Base-by-base conservation (phyloP, 164 flowering plant genomes). In the Kingdonia uniflora region DNA sequence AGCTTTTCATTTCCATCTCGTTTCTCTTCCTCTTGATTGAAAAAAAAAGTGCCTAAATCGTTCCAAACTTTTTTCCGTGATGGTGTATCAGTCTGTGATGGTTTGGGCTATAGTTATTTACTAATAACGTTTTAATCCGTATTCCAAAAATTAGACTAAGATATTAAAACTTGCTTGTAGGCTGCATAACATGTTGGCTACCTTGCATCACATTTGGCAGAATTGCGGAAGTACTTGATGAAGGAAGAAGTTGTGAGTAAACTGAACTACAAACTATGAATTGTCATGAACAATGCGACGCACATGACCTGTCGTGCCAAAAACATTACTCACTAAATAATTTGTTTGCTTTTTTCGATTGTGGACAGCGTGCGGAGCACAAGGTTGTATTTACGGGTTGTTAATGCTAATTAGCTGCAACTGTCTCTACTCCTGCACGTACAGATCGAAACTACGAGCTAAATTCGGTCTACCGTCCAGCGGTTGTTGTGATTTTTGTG, bases 401-500 rank as follows among this genome's bases (percentile, higher is more conserved):
- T 40, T 64, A 21, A 33, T 52, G 51, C 1, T 14, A 43, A 40
- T 67, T 13, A 40, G 46, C 22, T 69, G 62, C 37, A 62, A 67
- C 11, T 69, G 71, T 51, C 25, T 62, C 12, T 51, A 58, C 50
- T 61, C 74, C 13, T 61, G 72, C 59, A 24, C 42, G 0, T 74
- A 70, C 19, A 39, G 71, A 41, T 54, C 51, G 17, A 68, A 58
- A 58, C 5, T 74, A 25, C 19, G 73, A 20, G 26, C 42, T 7
- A 63, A 65, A 14, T 71, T 40, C 33, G 67, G 57, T 11, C 26
- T 74, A 20, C 67, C 64, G 16, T 42, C 25, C 0, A 60, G 59
- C 0, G 67, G 68, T 21, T 74, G 58, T 24, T 16, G 25, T 1
- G 78, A 71, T 52, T 64, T 59, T n/a, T 54, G 63, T 25, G 67